Percentiles rank a stretch among this genome's conserved stretches.
Evolutionary conservation across 305 asterid genomes (phyloP).

Genomic region (Withania somnifera): DNA sequence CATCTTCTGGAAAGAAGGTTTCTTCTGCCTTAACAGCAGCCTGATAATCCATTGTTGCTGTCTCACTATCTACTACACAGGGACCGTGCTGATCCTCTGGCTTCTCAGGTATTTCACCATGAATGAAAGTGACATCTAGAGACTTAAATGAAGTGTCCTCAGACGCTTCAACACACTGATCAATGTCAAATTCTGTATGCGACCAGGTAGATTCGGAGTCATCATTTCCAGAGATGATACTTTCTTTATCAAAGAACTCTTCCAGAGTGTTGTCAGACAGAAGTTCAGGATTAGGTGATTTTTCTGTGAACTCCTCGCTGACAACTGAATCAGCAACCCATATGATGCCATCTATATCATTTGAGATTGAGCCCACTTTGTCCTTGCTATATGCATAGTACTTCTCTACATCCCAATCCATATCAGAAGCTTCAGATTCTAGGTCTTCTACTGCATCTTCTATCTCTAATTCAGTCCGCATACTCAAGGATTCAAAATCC

Average conservation of each 20-base stretch:
- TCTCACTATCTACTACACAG: not conserved
- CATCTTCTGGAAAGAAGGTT: constrained; percentile 7
- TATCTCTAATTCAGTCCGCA: constrained; percentile 1
- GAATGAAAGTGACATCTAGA: not conserved
- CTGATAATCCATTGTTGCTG: not conserved
- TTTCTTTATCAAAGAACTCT: constrained; percentile 28
- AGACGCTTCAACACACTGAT: constrained; percentile 11
- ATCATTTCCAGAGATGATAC: constrained; percentile 21
- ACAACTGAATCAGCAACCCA: not conserved
- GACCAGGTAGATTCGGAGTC: constrained; percentile 23
- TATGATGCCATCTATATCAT: not conserved
- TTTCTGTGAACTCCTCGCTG: not conserved
- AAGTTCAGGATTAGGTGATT: constrained; percentile 14
- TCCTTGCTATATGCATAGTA: not conserved
- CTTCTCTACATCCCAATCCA: constrained; percentile 46
- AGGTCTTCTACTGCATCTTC: constrained; percentile 6
- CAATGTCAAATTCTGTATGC: not conserved
- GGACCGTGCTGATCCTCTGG: constrained; percentile 7
- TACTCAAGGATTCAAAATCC: constrained; percentile 5
- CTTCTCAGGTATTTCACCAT: constrained; percentile 3
- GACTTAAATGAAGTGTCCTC: not conserved
- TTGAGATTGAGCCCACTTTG: not conserved
- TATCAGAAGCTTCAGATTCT: constrained; percentile 30
- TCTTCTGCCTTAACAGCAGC: not conserved
- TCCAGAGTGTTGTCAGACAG: constrained; percentile 17